Conservation (phyloP, 352 stramenopile genomes). For the Pythium scleroteichum region DNA sequence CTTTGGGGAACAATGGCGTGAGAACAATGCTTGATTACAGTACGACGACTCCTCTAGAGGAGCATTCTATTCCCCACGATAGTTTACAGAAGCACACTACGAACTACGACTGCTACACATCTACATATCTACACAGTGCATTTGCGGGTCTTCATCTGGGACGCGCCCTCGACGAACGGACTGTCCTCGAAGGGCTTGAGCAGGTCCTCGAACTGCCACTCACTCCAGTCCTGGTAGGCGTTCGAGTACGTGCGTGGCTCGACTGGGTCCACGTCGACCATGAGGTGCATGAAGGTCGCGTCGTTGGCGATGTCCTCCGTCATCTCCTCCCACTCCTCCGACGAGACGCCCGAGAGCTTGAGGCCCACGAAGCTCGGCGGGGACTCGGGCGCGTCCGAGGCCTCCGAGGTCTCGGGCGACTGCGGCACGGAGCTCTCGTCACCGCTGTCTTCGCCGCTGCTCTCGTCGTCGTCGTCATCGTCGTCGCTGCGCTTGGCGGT, state of each 20-base stretch:
- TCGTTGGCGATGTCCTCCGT: conserved; percentile 23
- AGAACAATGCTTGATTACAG: too few species aligned
- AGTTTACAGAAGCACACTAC: background rate
- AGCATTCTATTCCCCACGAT: conserved; percentile 3
- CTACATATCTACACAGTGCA: conserved; percentile 8
- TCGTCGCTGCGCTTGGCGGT: background rate
- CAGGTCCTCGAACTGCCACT: conserved; percentile 21
- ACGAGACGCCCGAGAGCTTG: background rate
- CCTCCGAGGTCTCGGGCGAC: conserved; percentile 9
- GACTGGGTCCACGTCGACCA: conserved; percentile 21
- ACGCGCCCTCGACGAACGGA: conserved; percentile 11
- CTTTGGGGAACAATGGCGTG: background rate
- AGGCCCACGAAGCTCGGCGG: conserved; percentile 2
- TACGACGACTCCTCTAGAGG: background rate
- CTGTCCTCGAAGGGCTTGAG: conserved; percentile 18
- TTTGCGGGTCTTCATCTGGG: conserved; percentile 13
- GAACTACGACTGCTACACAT: background rate
- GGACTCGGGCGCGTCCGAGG: conserved; percentile 8
- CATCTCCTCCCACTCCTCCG: conserved; percentile 18
- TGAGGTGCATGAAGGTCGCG: conserved; percentile 23
- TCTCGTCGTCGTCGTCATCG: background rate
- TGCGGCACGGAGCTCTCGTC: conserved; percentile 2
- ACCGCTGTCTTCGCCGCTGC: background rate
- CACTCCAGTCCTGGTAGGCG: conserved; percentile 14
- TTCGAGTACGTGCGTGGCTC: conserved; percentile 16